Evolutionary conservation across 1,284 basidiomycete genomes (phyloP), one percentile per base, ranked within the genome.

Genomic region (Sporisorium sorghi): DNA sequence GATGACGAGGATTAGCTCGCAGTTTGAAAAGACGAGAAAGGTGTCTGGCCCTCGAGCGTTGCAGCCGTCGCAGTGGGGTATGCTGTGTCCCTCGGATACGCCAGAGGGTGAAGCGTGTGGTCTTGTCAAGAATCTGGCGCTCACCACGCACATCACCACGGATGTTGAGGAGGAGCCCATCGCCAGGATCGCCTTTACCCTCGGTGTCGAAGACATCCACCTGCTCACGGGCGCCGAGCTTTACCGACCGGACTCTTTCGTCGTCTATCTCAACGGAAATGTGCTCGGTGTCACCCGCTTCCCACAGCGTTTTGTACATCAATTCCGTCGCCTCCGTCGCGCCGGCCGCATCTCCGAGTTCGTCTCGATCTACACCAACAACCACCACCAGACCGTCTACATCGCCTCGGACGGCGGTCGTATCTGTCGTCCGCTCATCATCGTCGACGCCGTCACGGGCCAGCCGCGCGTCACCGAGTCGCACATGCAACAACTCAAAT

Each of bases 111-210:
- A 99, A 86, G 97, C 97, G 7, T 99, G 97, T 84, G 97, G 97
- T 54, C 87, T 99, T 64, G 97, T 99, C 51, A 99, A 99, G 87
- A 99, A 99, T 85, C 87, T 99, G 62, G 97, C 97, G 2, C 88
- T 99, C 43, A 99, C 99, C 95, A 99, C 97, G 3, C 97, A 99
- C 85, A 99, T 99, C 85, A 99, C 97, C 14, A 99, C 97, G 24
- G 97, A 99, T 85, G 94, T 96, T 19, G 94, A 97, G 70, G 97
- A 99, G 85, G 93, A 91, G 72, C 95, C 97, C 3, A 93, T 99
- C 67, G 90, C 93, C 78, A 89, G 90, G 67, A 87, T 98, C 46
- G 91, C 93, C 3, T 97, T 92, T 85, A 91, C 97, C 89, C 89
- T 99, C 28, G 97, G 97, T 32, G 92, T 97, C 21, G 95, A 99